Conservation (phyloP, 164 flowering plant genomes). For the Stephania yunnanensis region DNA sequence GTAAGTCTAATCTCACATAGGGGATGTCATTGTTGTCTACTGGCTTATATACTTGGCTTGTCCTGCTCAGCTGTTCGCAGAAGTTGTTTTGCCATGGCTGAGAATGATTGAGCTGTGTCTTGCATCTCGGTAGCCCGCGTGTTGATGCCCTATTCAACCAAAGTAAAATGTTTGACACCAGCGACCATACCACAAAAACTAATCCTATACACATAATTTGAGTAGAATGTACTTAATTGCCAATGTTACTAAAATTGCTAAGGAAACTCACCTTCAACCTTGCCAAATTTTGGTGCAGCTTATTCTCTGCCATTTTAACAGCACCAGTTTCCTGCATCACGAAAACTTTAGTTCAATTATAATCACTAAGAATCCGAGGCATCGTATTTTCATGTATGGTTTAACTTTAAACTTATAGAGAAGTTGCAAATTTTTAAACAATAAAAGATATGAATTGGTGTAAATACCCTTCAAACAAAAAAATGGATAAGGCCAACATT, state of each 20-base stretch:
- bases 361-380: too few species aligned
- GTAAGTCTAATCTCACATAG: too few species aligned
- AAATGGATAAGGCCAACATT: too few species aligned
- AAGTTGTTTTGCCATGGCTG: constrained; percentile 69
- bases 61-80: constrained; percentile 51
- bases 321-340: constrained; percentile 47
- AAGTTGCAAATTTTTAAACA: too few species aligned
- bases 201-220: too few species aligned
- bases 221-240: too few species aligned
- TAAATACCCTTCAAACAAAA: too few species aligned
- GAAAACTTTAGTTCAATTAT: background rate
- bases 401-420: too few species aligned
- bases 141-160: constrained; percentile 53
- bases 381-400: too few species aligned
- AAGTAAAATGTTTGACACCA: too few species aligned
- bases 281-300: constrained; percentile 62
- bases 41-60: constrained; percentile 10
- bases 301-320: constrained; percentile 55
- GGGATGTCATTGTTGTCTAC: background rate
- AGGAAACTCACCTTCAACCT: constrained; percentile 60
- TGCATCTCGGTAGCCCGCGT: constrained; percentile 67
- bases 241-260: background rate
- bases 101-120: constrained; percentile 70
- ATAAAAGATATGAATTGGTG: too few species aligned
- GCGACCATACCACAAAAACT: too few species aligned